Base-by-base conservation (phyloP, 208 protist species). In the Ichthyophonus hoferi region DNA sequence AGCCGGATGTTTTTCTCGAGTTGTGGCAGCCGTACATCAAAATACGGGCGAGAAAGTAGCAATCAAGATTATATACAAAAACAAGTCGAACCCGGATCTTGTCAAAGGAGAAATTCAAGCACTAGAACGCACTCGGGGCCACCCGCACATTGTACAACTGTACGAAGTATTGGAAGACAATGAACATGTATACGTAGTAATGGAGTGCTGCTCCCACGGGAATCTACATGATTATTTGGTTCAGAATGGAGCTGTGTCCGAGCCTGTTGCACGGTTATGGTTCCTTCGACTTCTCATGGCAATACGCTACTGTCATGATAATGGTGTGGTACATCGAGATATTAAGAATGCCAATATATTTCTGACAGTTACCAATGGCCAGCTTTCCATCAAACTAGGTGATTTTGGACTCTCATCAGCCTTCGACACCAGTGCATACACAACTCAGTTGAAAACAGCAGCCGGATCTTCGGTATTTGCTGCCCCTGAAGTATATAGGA, bases 101-200 rank as follows among this genome's bases (percentile, higher is more conserved):
- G 50, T 67, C 50, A 67, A 67, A 24, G 50, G 50, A 7, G 50
- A 67, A 67, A 67, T 67, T 67, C 14, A 7, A n/a, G 50, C 50
- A 7, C 50, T 67, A 24, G 50, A 40, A 17, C 34, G 40, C 37
- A 67, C 82, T 41, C 82, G 40, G 34, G 50, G 40, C 1, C 7
- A 86, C 82, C 82, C 50, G 37, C 82, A 12, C 82, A 86, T 17
- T 2, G 37, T 86, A 33, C 82, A 86, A 37, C 82, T 67, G 14
- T 67, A 67, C 24, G 50, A 67, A 24, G 50, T 67, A 7, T 24
- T 67, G 14, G 50, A 67, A 67, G 50, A 67, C 50, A 67, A 24
- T n/a, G 50, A 67, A 7, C 50, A 67, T 67, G 50, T 67, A 7
- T 67, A 67, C 50, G 14, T 67, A n/a, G 50, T 67, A 24, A 67